Evolutionary conservation across 2,329 filamentous ascomycete genomes (phyloP), one percentile per base, ranked within the genome.

Genomic region (Tympanopsis confertula): DNA sequence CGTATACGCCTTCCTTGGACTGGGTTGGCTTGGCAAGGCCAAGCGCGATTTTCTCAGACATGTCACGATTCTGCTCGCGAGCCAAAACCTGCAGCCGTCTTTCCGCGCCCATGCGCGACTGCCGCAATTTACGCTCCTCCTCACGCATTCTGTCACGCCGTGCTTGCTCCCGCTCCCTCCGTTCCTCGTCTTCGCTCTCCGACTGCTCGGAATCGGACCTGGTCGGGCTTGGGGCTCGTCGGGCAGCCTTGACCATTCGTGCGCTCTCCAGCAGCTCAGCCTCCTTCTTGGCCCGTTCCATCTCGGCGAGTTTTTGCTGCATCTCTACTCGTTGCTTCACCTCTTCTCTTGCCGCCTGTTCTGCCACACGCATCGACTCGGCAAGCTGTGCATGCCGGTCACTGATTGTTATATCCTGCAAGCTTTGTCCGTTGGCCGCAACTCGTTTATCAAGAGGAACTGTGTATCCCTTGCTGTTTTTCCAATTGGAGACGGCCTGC

Each of bases 381-480:
- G 87, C 83, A 54, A 98, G 93, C 51, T 94, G 86, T 2, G 89
- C 89, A 54, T 96, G 96, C 56, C 95, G 96, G 67, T 98, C 91
- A 61, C 94, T 96, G 62, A 98, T 96, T 5, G 86, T 82, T 30
- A 94, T 78, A 54, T 98, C 91, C 57, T 95, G 87, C 44, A 98
- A 57, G 1, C 86, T 86, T 50, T 91, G 74, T 12, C 91, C 91
- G 57, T 96, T 89, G 7, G 91, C 89, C n/a, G 91, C 91, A 48
- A 98, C 63, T 54, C 91, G 81, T 66, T 98, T 98, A 58, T 98
- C 91, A 36, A 98, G 61, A 0, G 91, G 86, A 1, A 98, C 86
- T 0, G 91, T 98, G 54, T 94, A 98, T 50, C 91, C 91, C 65
- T 96, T 96, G 1, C 89, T 85, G 57, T 98, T 98, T 73, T 98